A percentile compares a stretch with the other conserved stretches of the same genome.
These are phyloP conservation scores for Peltaster fructicola DNA, from an alignment of 2,329 filamentous ascomycete genomes.

Conservation along the genomic window DNA sequence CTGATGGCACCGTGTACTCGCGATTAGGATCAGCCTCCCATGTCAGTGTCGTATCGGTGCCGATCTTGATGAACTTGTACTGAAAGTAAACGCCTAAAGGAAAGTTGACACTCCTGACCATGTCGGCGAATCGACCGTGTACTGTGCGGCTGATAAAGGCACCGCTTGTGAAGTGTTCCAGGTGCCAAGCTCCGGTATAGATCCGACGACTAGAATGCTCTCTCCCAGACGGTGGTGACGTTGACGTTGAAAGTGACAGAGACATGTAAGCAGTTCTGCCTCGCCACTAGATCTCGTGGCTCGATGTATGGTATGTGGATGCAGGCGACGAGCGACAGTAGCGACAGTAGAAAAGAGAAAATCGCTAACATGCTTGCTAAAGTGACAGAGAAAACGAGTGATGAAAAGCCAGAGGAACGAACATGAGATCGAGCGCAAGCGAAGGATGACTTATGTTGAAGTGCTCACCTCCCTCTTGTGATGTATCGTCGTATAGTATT, in stretches of 20 bases:
- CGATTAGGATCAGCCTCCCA: constrained; percentile 46
- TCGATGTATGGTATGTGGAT: constrained; percentile 1
- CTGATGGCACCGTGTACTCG: constrained; percentile 22
- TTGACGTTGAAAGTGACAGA: constrained; percentile 4
- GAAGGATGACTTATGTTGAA: constrained; percentile 2
- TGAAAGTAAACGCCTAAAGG: constrained; percentile 35
- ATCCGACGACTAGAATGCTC: constrained; percentile 48
- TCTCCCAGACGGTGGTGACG: constrained; percentile 30
- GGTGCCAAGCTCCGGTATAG: constrained; percentile 37
- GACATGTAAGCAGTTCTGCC: constrained; percentile 5
- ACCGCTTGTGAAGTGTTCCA: constrained; percentile 41
- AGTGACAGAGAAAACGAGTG: constrained; percentile 3
- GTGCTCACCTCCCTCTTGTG: too few relatives aligned
- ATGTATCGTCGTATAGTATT: too few relatives aligned
- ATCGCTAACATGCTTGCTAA: constrained; percentile 4
- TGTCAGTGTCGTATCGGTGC: constrained; percentile 33
- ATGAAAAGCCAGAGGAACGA: too few relatives aligned
- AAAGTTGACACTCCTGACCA: constrained; percentile 43
- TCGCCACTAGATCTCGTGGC: constrained; percentile 2
- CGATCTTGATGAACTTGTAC: constrained; percentile 46
- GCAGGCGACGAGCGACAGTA: constrained; percentile 3
- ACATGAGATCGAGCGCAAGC: constrained; percentile 2
- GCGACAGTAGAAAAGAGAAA: constrained; percentile 3
- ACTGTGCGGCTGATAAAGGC: constrained; percentile 38
- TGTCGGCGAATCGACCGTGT: constrained; percentile 40